Evolutionary conservation across 2,329 filamentous ascomycete species (phyloP).

Genomic region (Microcyclosporella mali): DNA sequence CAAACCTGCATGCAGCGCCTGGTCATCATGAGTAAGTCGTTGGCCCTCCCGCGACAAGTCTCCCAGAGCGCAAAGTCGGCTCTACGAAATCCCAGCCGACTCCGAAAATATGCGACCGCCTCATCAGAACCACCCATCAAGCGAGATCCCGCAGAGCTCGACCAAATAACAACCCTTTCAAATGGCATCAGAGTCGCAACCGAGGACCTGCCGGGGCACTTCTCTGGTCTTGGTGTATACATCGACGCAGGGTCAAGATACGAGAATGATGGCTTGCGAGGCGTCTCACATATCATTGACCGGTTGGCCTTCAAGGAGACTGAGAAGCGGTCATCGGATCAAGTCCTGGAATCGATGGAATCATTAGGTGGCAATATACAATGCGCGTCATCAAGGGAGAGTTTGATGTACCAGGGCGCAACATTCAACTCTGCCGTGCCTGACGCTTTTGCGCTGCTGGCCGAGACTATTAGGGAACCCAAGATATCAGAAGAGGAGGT

Average conservation of each 20-base stretch:
- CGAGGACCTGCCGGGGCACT: conserved; percentile 87
- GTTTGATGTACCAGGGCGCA: conserved; percentile 97
- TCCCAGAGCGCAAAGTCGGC: conserved; percentile 16
- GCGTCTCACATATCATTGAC: conserved; percentile 94
- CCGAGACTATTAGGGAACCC: conserved; percentile 88
- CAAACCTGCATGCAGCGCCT: conserved; percentile 1
- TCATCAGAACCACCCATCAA: conserved; percentile 14
- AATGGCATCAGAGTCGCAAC: conserved; percentile 95
- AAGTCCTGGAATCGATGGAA: conserved; percentile 84
- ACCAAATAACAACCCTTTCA: conserved; percentile 77
- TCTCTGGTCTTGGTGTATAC: conserved; percentile 92
- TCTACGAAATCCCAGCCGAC: conserved; percentile 6
- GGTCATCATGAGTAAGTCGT: conserved; percentile 25
- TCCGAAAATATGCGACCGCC: conserved; percentile 26
- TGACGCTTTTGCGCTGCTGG: conserved; percentile 72
- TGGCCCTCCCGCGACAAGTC: conserved; percentile 26
- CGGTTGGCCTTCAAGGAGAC: conserved; percentile 91
- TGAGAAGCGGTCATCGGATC: conserved; percentile 62
- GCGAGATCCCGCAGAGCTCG: conserved; percentile 78
- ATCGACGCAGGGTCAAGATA: conserved; percentile 92
- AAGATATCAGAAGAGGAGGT: conserved; percentile 82
- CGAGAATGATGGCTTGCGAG: conserved; percentile 76
- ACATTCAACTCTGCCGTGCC: conserved; percentile 93
- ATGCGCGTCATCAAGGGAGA: conserved; percentile 90
- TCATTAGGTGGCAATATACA: conserved; percentile 91